Conservation (phyloP, 2,329 filamentous ascomycete species). For the Sarocladium brachiariae region DNA sequence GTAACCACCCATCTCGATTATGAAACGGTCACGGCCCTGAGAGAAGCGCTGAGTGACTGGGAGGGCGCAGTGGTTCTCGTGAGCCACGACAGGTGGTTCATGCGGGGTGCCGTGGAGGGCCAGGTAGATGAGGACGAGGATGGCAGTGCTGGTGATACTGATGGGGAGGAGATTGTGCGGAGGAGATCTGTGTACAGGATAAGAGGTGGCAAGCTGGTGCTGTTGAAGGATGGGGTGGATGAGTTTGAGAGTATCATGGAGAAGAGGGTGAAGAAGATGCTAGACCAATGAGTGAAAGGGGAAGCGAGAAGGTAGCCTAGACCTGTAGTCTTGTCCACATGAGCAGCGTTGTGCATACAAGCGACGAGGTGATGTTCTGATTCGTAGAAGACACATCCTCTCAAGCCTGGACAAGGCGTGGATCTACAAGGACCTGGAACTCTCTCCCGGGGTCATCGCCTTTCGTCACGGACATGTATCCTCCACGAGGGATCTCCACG, state of each 20-base stretch:
- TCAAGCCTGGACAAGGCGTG: conserved; percentile 15
- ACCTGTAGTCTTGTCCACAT: no score
- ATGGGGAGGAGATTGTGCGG: conserved; percentile 36
- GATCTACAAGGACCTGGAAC: conserved; percentile 38
- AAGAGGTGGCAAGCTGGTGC: conserved; percentile 47
- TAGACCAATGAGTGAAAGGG: conserved; percentile 21
- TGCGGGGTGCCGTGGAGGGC: conserved; percentile 66
- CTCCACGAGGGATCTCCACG: conserved; percentile 62
- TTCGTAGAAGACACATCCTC: no score
- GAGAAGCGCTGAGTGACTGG: conserved; percentile 59
- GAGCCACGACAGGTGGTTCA: conserved; percentile 77
- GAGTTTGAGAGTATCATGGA: conserved; percentile 60
- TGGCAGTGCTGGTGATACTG: conserved; percentile 20
- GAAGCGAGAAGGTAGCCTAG: no score
- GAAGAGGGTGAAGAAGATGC: conserved; percentile 45
- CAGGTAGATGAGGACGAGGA: conserved; percentile 34
- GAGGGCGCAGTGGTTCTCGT: conserved; percentile 70
- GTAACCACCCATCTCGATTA: conserved; percentile 82
- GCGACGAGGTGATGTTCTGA: no score
- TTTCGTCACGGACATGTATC: conserved; percentile 61
- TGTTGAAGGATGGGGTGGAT: conserved; percentile 53
- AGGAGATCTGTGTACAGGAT: conserved; percentile 54
- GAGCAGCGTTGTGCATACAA: no score
- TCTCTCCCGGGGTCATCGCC: conserved; percentile 28
- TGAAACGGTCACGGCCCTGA: conserved; percentile 67